phyloP scores from a whole-genome alignment of 148 eudicot genomes.

The Chenopodium quinoa region DNA sequence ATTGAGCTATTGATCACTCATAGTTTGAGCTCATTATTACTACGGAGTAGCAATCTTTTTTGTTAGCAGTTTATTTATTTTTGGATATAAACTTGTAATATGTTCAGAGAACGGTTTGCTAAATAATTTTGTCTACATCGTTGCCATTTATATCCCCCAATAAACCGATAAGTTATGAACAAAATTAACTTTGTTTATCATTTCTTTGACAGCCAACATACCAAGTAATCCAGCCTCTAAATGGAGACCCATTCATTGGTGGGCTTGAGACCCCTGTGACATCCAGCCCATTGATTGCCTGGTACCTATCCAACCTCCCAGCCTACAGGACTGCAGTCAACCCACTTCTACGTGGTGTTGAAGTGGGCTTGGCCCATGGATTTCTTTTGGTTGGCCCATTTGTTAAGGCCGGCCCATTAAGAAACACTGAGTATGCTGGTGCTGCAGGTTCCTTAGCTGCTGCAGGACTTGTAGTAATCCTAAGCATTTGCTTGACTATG shows the following conservation, averaged over 20 bases:
- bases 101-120: neutral
- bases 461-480: constrained; percentile 79
- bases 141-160: neutral
- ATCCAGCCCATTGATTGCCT: constrained; percentile 94
- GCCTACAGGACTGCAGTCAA: constrained; percentile 93
- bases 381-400: constrained; percentile 85
- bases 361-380: constrained; percentile 94
- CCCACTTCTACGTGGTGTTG: constrained; percentile 90
- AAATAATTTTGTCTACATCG: neutral
- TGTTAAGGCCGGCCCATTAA: constrained; percentile 80
- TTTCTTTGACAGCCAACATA: constrained; percentile 59
- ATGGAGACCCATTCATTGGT: constrained; percentile 97
- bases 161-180: neutral
- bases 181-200: neutral
- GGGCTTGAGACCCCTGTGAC: constrained; percentile 95
- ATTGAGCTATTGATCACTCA: neutral
- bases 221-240: constrained; percentile 91
- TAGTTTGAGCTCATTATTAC: neutral
- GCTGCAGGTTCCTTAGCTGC: constrained; percentile 86
- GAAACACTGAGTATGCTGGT: constrained; percentile 82
- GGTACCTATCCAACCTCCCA: constrained; percentile 98
- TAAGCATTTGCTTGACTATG: constrained; percentile 84
- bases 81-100: neutral
- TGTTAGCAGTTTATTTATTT: neutral
- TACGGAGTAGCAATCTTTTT: too few relatives aligned